Conservation (phyloP, 495 filamentous ascomycete genomes). For the Talaromyces adpressus region DNA sequence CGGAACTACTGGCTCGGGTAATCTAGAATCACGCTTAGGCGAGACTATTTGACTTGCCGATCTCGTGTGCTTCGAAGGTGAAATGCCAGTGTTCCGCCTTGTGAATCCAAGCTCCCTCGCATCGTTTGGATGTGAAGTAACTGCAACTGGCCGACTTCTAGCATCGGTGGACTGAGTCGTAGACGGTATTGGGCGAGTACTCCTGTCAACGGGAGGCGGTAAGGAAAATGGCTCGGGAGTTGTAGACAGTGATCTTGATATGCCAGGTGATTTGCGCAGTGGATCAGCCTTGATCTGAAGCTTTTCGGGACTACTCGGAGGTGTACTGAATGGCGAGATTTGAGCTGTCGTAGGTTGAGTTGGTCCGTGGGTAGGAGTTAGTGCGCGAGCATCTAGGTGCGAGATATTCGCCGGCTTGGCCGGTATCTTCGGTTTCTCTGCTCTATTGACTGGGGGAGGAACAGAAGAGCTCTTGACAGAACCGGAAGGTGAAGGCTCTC, state of each 20-base stretch:
- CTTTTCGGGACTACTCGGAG: slow-evolving; percentile 70
- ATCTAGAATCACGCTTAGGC: not conserved
- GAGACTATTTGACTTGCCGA: slow-evolving; percentile 3
- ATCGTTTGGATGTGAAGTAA: slow-evolving; percentile 11
- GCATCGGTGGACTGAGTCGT: not conserved
- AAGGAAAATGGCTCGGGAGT: slow-evolving; percentile 20
- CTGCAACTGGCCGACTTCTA: not conserved
- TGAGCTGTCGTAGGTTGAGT: slow-evolving; percentile 27
- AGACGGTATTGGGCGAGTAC: not conserved
- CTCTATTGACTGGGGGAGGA: slow-evolving; percentile 73
- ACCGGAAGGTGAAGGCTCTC: slow-evolving; percentile 20
- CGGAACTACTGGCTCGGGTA: not conserved
- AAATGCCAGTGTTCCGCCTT: not conserved
- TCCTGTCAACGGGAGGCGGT: slow-evolving; percentile 18
- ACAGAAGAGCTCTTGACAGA: slow-evolving; percentile 32
- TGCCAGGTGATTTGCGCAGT: not conserved
- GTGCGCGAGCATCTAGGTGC: slow-evolving; percentile 19
- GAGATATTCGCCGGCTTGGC: slow-evolving; percentile 35
- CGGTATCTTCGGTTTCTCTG: slow-evolving; percentile 71
- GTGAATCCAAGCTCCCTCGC: slow-evolving; percentile 24
- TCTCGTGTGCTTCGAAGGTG: not conserved
- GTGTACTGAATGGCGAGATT: slow-evolving; percentile 85
- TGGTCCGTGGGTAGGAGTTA: slow-evolving; percentile 30
- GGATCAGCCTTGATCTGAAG: slow-evolving; percentile 12
- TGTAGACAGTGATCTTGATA: slow-evolving; percentile 4